A percentile compares a stretch with the other conserved stretches of the same genome.
These are phyloP conservation scores for Amanita muscaria DNA, from an alignment of 768 basidiomycete species.

Conservation along the genomic window DNA sequence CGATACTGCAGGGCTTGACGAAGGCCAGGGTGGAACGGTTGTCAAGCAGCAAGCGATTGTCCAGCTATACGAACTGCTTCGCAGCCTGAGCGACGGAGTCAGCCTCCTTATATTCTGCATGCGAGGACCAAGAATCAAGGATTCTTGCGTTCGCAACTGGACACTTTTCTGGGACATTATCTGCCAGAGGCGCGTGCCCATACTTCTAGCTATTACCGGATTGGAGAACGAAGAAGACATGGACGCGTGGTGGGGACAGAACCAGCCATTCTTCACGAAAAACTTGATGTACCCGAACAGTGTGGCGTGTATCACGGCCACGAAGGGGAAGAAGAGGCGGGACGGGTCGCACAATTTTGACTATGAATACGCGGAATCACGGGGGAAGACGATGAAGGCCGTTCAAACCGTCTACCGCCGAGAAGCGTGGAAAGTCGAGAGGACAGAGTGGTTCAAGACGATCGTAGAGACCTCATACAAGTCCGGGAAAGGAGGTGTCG, in stretches of 20 bases:
- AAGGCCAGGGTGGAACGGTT: constrained; percentile 19
- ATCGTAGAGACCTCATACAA: constrained; percentile 12
- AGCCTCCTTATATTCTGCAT: constrained; percentile 33
- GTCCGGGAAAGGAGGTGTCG: neutral
- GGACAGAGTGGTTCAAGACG: constrained; percentile 11
- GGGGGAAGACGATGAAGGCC: constrained; percentile 13
- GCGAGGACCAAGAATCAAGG: constrained; percentile 28
- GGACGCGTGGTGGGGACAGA: constrained; percentile 26
- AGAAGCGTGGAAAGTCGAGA: constrained; percentile 9
- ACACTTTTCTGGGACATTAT: constrained; percentile 28
- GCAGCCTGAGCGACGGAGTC: constrained; percentile 25
- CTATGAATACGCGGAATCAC: constrained; percentile 26
- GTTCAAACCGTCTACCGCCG: constrained; percentile 6
- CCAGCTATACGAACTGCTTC: constrained; percentile 23
- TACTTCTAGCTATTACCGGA: constrained; percentile 29
- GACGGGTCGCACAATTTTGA: constrained; percentile 12
- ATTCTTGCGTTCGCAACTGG: constrained; percentile 28
- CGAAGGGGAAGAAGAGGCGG: constrained; percentile 14
- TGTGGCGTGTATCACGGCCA: constrained; percentile 32
- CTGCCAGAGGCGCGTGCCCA: constrained; percentile 30
- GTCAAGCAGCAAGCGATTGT: constrained; percentile 15
- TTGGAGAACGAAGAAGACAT: constrained; percentile 24
- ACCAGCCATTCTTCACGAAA: constrained; percentile 20
- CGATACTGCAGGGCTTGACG: constrained; percentile 35
- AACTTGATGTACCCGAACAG: constrained; percentile 23